These are phyloP conservation scores for Penicillium bialowiezense DNA, from an alignment of 495 filamentous ascomycete species.

Conservation along the genomic window DNA sequence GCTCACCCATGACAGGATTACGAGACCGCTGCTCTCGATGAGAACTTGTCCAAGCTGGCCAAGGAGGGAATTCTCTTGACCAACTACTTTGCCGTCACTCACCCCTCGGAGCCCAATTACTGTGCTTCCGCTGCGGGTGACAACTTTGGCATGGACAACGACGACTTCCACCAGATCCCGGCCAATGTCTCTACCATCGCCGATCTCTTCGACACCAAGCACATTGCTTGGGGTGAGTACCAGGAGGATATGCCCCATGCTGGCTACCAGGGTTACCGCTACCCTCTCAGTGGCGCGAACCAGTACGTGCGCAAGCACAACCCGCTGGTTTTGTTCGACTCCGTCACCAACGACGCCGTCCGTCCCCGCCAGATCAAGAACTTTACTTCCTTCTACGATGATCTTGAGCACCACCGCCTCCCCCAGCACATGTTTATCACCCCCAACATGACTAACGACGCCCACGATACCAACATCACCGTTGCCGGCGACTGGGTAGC, in stretches of 20 bases:
- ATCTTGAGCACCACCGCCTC: constrained; percentile 53
- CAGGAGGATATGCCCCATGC: constrained; percentile 67
- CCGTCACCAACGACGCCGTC: constrained; percentile 50
- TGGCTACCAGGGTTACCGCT: constrained; percentile 60
- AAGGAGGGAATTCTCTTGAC: constrained; percentile 60
- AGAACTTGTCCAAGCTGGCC: constrained; percentile 55
- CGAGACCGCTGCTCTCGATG: constrained; percentile 46
- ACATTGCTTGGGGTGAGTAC: constrained; percentile 68
- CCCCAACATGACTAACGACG: constrained; percentile 75
- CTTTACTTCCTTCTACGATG: constrained; percentile 59
- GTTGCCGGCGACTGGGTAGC: constrained; percentile 57
- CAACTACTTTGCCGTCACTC: constrained; percentile 62
- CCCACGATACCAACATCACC: constrained; percentile 65
- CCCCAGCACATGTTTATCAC: constrained; percentile 76
- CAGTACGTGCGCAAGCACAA: constrained; percentile 81
- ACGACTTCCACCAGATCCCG: constrained; percentile 55
- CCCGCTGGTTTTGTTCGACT: constrained; percentile 59
- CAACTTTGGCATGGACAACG: constrained; percentile 67
- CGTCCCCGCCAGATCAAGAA: constrained; percentile 65
- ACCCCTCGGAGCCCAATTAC: constrained; percentile 74
- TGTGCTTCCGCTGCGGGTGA: constrained; percentile 60
- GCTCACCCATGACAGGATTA: constrained; percentile 47
- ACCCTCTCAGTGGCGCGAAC: constrained; percentile 46
- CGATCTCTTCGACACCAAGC: constrained; percentile 66
- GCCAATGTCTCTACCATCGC: constrained; percentile 64